These are phyloP conservation scores for Ligustrum vulgare DNA, from an alignment of 257 asterid species.

Conservation along the genomic window DNA sequence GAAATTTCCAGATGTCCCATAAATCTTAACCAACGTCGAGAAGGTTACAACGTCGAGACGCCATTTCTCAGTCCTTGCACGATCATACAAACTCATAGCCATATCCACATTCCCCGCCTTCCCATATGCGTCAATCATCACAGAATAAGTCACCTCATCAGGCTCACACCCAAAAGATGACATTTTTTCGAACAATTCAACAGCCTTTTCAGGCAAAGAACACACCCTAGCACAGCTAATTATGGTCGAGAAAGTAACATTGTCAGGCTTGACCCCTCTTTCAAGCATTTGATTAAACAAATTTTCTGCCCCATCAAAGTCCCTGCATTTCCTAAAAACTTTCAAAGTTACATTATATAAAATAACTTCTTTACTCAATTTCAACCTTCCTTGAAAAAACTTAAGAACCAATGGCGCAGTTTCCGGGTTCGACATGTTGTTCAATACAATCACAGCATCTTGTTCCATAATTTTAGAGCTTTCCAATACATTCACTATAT, in stretches of 20 bases:
- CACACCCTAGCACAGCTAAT: constrained; percentile 87
- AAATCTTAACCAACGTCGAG: constrained; percentile 62
- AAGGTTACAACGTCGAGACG: constrained; percentile 74
- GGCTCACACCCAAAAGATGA: constrained; percentile 69
- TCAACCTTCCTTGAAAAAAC: constrained; percentile 48
- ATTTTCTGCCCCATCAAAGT: constrained; percentile 52
- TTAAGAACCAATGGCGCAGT: constrained; percentile 50
- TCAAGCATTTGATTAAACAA: constrained; percentile 61
- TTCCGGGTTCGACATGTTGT: constrained; percentile 67
- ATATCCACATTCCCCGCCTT: constrained; percentile 67
- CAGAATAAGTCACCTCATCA: constrained; percentile 68
- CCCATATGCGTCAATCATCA: constrained; percentile 86
- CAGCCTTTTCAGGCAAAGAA: constrained; percentile 69
- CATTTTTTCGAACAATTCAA: constrained; percentile 89
- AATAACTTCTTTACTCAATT: constrained; percentile 35
- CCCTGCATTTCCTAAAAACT: constrained; percentile 57
- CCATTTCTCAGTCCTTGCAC: constrained; percentile 84
- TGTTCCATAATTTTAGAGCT: constrained; percentile 42
- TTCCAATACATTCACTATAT: constrained; percentile 34
- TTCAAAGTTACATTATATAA: constrained; percentile 81
- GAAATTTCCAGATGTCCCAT: constrained; percentile 66
- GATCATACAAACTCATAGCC: constrained; percentile 79
- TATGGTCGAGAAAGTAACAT: constrained; percentile 78
- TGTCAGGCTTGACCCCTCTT: constrained; percentile 70
- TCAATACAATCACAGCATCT: constrained; percentile 67